These are phyloP conservation scores for Monilinia polystroma DNA, from an alignment of 2,329 filamentous ascomycete genomes.

Conservation along the genomic window DNA sequence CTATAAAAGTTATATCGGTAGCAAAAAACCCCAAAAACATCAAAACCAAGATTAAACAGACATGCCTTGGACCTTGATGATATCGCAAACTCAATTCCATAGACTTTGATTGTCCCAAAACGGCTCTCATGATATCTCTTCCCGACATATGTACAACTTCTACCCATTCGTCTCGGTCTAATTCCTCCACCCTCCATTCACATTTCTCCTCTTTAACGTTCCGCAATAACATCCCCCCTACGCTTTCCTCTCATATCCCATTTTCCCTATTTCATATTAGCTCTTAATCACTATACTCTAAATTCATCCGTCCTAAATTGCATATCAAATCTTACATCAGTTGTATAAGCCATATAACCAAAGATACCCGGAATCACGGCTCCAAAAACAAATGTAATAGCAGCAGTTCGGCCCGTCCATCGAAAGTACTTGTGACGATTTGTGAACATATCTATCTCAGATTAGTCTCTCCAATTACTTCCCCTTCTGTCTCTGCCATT, in stretches of 20 bases:
- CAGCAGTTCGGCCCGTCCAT: slow-evolving; percentile 82
- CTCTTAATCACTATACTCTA: slow-evolving; percentile 17
- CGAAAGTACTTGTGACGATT: slow-evolving; percentile 94
- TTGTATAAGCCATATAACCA: slow-evolving; percentile 71
- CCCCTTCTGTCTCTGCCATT: neutral
- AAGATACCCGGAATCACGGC: slow-evolving; percentile 69
- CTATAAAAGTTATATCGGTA: neutral
- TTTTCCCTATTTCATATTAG: slow-evolving; percentile 64
- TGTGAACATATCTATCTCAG: slow-evolving; percentile 62
- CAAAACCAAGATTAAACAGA: neutral
- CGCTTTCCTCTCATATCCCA: slow-evolving; percentile 84
- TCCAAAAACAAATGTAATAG: slow-evolving; percentile 75
- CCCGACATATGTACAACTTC: slow-evolving; percentile 30
- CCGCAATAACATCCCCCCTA: slow-evolving; percentile 77
- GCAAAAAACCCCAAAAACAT: neutral
- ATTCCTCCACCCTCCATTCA: slow-evolving; percentile 15
- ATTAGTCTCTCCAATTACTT: neutral
- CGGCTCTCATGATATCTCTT: slow-evolving; percentile 3
- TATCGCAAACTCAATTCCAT: slow-evolving; percentile 9
- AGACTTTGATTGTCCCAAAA: neutral
- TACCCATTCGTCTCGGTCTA: neutral
- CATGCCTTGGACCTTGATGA: neutral
- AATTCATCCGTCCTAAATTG: neutral
- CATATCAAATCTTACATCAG: slow-evolving; percentile 67
- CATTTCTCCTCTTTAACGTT: slow-evolving; percentile 57